A percentile compares a stretch with the other conserved stretches of the same genome.
phyloP scores from a whole-genome alignment of 164 flowering plant species.

The Saururus chinensis region DNA sequence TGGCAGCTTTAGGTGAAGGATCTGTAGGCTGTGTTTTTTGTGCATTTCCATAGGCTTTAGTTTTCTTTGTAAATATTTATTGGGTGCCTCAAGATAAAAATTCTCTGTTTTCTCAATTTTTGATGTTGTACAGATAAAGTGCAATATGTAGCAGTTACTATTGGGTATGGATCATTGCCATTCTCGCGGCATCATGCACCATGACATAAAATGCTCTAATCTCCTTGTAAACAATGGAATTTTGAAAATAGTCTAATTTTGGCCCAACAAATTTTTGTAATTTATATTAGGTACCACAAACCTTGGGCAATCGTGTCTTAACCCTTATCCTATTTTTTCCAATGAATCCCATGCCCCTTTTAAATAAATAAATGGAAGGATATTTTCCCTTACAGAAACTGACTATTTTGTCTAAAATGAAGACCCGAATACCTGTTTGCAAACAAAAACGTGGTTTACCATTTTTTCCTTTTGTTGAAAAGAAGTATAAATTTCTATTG shows the following conservation, averaged over 20 bases:
- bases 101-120: no score
- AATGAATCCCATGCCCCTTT: no score
- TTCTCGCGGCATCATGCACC: slow-evolving; percentile 82
- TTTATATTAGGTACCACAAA: not conserved
- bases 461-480: no score
- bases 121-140: slow-evolving; percentile 49
- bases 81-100: no score
- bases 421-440: no score
- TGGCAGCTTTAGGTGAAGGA: not conserved
- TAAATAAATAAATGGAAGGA: no score
- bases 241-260: slow-evolving; percentile 59
- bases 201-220: slow-evolving; percentile 94
- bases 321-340: no score
- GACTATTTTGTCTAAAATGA: no score
- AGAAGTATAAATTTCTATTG: no score
- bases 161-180: slow-evolving; percentile 92
- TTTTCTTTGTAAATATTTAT: no score
- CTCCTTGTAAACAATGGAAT: slow-evolving; percentile 35
- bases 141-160: slow-evolving; percentile 80
- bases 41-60: not conserved
- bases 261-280: slow-evolving; percentile 20
- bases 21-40: not conserved
- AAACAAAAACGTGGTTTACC: no score
- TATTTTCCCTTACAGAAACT: no score
- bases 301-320: not conserved